Conservation (phyloP, 2,329 filamentous ascomycete species). For the Exophiala aquamarina region DNA sequence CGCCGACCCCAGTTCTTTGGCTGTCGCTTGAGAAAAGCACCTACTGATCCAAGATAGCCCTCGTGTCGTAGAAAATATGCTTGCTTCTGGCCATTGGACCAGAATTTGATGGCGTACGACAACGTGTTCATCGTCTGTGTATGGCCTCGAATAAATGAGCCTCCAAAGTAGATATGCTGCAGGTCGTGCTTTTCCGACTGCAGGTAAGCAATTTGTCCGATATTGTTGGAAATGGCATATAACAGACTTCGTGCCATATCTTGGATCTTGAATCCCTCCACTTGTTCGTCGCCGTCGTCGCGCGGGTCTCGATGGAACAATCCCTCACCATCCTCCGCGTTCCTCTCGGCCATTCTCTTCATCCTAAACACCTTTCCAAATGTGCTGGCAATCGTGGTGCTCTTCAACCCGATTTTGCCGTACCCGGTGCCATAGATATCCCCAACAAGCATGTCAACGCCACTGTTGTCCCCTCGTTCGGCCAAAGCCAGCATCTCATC, state of each 20-base stretch:
- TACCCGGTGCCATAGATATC: conserved; percentile 98
- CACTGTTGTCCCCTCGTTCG: conserved; percentile 84
- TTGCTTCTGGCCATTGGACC: conserved; percentile 90
- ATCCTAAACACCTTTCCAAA: conserved; percentile 96
- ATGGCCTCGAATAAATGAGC: conserved; percentile 94
- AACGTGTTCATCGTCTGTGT: conserved; percentile 97
- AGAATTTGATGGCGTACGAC: conserved; percentile 95
- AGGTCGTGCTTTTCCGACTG: conserved; percentile 92
- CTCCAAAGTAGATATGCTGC: conserved; percentile 94
- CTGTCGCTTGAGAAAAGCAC: conserved; percentile 89
- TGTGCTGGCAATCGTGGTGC: conserved; percentile 89
- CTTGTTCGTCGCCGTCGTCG: conserved; percentile 38
- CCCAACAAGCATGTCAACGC: conserved; percentile 94
- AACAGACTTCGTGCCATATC: conserved; percentile 90
- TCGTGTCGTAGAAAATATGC: conserved; percentile 96
- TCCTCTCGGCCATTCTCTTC: conserved; percentile 78
- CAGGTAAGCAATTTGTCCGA: conserved; percentile 91
- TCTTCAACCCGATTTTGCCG: conserved; percentile 87
- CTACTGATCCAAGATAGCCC: conserved; percentile 90
- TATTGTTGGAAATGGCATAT: conserved; percentile 67
- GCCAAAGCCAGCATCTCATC: conserved; percentile 96
- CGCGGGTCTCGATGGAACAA: conserved; percentile 47
- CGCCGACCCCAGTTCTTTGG: conserved; percentile 87
- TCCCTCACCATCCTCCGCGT: conserved; percentile 71
- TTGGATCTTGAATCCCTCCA: conserved; percentile 66